phyloP scores from a whole-genome alignment of 73 alveolate species.

The Blepharisma stoltei region DNA sequence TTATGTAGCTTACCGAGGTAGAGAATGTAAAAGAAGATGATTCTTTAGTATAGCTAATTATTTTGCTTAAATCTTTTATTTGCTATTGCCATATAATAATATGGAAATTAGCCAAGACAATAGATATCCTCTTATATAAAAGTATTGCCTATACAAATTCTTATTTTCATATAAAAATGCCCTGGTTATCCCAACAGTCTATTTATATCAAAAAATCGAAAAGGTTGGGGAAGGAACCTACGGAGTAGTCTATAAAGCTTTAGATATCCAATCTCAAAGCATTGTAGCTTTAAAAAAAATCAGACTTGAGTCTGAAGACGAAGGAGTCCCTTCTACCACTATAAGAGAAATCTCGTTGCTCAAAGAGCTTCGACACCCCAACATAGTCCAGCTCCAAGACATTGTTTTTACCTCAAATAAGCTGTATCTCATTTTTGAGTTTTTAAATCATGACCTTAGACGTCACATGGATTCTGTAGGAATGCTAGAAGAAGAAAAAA shows the following conservation, averaged over 20 bases:
- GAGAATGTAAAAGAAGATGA: too few relatives aligned
- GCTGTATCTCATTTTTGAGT: constrained; percentile 68
- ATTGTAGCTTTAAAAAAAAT: constrained; percentile 89
- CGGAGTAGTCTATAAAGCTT: constrained; percentile 91
- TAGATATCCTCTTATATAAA: too few relatives aligned
- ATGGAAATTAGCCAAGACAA: too few relatives aligned
- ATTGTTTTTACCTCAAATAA: constrained; percentile 41
- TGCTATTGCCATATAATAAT: too few relatives aligned
- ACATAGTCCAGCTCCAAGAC: constrained; percentile 71
- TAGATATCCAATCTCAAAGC: constrained; percentile 52
- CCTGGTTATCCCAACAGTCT: too few relatives aligned
- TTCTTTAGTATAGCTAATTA: too few relatives aligned
- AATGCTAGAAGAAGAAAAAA: constrained; percentile 20
- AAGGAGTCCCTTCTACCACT: constrained; percentile 93
- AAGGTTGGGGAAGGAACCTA: constrained; percentile 92
- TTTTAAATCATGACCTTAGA: constrained; percentile 61
- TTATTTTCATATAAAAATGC: too few relatives aligned
- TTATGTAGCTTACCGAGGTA: too few relatives aligned
- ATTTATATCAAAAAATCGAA: constrained; percentile 74
- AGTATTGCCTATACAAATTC: too few relatives aligned
- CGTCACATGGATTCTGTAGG: constrained; percentile 50
- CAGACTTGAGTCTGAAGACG: constrained; percentile 80
- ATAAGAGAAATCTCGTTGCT: constrained; percentile 82
- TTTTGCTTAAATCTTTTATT: too few relatives aligned
- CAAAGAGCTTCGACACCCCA: constrained; percentile 80